Percentiles rank a stretch among this genome's conserved stretches.
These are phyloP conservation scores for Pleurotus sapidus DNA, from an alignment of 768 basidiomycete genomes.

Conservation along the genomic window DNA sequence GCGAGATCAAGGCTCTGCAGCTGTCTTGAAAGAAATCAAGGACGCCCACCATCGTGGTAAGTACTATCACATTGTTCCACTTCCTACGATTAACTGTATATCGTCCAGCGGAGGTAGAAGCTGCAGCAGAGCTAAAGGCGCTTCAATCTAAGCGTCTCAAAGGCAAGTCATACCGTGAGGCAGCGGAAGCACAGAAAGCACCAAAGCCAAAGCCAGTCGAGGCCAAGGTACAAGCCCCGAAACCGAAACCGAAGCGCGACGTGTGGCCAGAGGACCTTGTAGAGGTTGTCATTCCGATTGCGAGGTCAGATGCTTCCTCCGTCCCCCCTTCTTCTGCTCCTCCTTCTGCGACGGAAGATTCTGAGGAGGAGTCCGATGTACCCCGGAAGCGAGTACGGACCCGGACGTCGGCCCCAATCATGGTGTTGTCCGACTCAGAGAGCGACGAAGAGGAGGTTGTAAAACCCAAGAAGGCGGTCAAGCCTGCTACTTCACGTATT, in stretches of 20 bases:
- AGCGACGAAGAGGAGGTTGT: constrained; percentile 23
- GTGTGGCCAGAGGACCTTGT: constrained; percentile 36
- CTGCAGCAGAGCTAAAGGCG: constrained; percentile 39
- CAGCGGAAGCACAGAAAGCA: constrained; percentile 37
- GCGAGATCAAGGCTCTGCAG: constrained; percentile 57
- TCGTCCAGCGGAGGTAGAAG: constrained; percentile 44
- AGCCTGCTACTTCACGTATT: constrained; percentile 13
- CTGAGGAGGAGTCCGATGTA: constrained; percentile 36
- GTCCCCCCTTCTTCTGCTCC: constrained; percentile 7
- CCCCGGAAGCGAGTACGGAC: constrained; percentile 38
- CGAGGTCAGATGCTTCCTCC: constrained; percentile 9
- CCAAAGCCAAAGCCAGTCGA: constrained; percentile 7
- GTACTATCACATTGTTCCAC: constrained; percentile 13
- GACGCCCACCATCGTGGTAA: constrained; percentile 59
- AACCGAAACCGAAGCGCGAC: constrained; percentile 3
- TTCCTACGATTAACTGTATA: constrained; percentile 7
- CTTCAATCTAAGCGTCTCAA: constrained; percentile 64
- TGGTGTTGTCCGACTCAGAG: constrained; percentile 45
- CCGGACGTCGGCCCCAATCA: constrained; percentile 32
- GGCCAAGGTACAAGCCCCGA: constrained; percentile 9
- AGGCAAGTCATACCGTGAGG: constrained; percentile 71
- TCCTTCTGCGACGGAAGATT: constrained; percentile 25
- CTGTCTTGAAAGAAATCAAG: constrained; percentile 64
- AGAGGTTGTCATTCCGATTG: constrained; percentile 55
- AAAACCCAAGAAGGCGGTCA: constrained; percentile 18